phyloP scores from a whole-genome alignment of 192 early-diverging fungal genomes.

The Geranomyces michiganensis region DNA sequence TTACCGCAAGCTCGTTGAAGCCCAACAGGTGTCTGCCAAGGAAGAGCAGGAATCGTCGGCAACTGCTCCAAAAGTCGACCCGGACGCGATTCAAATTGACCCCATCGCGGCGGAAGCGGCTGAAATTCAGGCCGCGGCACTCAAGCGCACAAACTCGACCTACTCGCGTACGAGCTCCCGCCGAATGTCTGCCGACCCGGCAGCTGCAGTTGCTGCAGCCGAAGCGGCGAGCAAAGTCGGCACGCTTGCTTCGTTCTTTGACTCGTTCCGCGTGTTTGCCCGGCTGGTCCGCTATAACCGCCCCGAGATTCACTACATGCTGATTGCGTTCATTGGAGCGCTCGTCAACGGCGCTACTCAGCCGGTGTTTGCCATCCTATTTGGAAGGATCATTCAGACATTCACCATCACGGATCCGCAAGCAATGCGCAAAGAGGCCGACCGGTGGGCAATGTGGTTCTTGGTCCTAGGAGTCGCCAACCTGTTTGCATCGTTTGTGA shows the following conservation, averaged over 20 bases:
- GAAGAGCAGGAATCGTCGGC: slow-evolving; percentile 10
- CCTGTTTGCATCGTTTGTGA: slow-evolving; percentile 56
- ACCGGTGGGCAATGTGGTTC: slow-evolving; percentile 64
- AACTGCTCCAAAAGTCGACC: slow-evolving; percentile 13
- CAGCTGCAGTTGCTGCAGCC: not conserved
- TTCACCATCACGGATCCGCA: slow-evolving; percentile 17
- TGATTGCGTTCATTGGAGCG: slow-evolving; percentile 63
- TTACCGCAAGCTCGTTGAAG: slow-evolving; percentile 69
- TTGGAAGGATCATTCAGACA: slow-evolving; percentile 42
- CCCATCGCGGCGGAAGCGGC: slow-evolving; percentile 47
- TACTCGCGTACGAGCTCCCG: slow-evolving; percentile 7
- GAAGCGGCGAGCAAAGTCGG: not conserved
- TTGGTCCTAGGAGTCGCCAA: slow-evolving; percentile 63
- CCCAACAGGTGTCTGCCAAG: slow-evolving; percentile 61
- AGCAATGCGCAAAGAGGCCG: slow-evolving; percentile 32
- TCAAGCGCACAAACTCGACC: slow-evolving; percentile 17
- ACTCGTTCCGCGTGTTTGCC: slow-evolving; percentile 21
- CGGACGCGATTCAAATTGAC: slow-evolving; percentile 28
- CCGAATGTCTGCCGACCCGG: slow-evolving; percentile 1
- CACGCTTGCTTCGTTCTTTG: not conserved
- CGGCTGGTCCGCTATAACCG: slow-evolving; percentile 47
- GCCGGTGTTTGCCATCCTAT: slow-evolving; percentile 74
- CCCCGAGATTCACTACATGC: slow-evolving; percentile 44
- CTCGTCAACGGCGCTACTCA: slow-evolving; percentile 72
- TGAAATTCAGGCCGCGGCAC: slow-evolving; percentile 13